Evolutionary conservation across 192 early-diverging fungal genomes (phyloP).

Genomic region (Anaeromyces robustus): DNA sequence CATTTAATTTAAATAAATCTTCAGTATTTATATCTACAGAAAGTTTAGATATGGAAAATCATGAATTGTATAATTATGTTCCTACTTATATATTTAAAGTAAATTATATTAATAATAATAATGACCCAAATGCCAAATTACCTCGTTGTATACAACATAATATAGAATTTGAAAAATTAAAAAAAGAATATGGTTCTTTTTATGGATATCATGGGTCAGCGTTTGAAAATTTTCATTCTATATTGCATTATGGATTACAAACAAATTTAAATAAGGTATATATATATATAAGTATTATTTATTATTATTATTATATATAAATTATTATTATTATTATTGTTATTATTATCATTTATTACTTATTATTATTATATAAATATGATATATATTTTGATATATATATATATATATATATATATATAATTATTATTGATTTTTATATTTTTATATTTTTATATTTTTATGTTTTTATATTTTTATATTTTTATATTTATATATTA

Average conservation of each 20-base stretch:
- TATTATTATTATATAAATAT: too few species aligned
- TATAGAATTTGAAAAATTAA: background rate
- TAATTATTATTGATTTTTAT: too few species aligned
- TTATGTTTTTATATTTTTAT: too few species aligned
- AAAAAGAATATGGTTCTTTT: background rate
- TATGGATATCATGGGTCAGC: background rate
- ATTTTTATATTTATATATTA: too few species aligned
- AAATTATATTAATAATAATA: background rate
- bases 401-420: too few species aligned
- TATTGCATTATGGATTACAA: background rate
- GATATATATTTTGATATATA: too few species aligned
- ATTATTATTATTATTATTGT: too few species aligned
- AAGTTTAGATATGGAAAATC: background rate
- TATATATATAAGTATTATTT: too few species aligned
- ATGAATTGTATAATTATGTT: background rate
- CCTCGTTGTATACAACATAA: background rate
- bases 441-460: too few species aligned
- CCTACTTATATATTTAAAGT: background rate
- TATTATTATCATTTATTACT: too few species aligned
- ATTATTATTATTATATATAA: too few species aligned
- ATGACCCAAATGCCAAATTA: background rate
- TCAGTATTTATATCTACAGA: background rate
- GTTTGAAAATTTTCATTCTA: background rate
- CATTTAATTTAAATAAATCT: background rate
- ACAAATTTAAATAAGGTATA: background rate